A percentile compares a stretch with the other conserved stretches of the same genome.
Conservation (phyloP, 345 rosid genomes). For the Populus ilicifolia region DNA sequence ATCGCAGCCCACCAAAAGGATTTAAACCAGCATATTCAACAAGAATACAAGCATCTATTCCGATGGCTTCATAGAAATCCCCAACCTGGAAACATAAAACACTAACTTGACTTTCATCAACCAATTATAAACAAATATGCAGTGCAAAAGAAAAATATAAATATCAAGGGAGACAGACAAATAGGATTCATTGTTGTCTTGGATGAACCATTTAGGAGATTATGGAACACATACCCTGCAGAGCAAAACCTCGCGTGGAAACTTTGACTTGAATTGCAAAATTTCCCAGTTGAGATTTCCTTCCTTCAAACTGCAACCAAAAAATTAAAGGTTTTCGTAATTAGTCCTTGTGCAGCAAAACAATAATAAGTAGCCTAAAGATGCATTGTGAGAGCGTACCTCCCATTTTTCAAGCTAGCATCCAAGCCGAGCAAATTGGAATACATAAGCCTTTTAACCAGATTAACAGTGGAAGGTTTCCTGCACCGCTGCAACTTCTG, state of each 20-base stretch:
- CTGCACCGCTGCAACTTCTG: slow-evolving; percentile 77
- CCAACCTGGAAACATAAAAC: slow-evolving; percentile 60
- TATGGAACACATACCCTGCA: slow-evolving; percentile 64
- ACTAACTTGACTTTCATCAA: not conserved
- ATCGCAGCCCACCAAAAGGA: slow-evolving; percentile 89
- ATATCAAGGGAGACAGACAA: too few relatives aligned
- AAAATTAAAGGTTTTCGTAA: not conserved
- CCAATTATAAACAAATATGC: not conserved
- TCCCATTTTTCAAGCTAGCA: slow-evolving; percentile 71
- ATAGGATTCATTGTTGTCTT: not conserved
- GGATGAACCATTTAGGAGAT: not conserved
- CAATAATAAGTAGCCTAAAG: not conserved
- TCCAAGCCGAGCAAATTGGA: slow-evolving; percentile 80
- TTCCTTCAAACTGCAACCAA: slow-evolving; percentile 67
- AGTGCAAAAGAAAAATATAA: not conserved
- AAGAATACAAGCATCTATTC: slow-evolving; percentile 93
- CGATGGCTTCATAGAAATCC: slow-evolving; percentile 90
- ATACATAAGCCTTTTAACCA: slow-evolving; percentile 61
- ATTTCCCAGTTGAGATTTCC: slow-evolving; percentile 88
- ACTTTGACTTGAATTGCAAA: slow-evolving; percentile 87
- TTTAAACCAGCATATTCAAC: slow-evolving; percentile 96
- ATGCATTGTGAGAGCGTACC: slow-evolving; percentile 35
- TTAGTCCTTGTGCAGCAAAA: not conserved
- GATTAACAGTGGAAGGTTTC: slow-evolving; percentile 78
- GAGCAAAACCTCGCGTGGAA: slow-evolving; percentile 91